These are phyloP conservation scores for Termitomyces titanicus DNA, from an alignment of 768 basidiomycete genomes.

Conservation along the genomic window DNA sequence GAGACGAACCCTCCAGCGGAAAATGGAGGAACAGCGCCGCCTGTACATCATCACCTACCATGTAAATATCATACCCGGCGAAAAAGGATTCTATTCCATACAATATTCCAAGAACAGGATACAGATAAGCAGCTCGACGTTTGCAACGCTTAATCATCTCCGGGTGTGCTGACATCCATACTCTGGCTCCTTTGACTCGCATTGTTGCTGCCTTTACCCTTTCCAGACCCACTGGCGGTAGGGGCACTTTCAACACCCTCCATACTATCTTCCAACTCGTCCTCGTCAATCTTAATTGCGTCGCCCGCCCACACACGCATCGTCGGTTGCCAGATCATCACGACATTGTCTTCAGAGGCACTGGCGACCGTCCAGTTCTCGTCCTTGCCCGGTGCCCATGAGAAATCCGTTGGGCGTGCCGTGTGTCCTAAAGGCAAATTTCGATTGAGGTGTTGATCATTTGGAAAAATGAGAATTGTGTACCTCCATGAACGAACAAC, in stretches of 20 bases:
- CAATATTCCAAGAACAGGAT: conserved; percentile 1
- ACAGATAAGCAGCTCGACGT: background rate
- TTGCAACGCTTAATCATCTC: conserved; percentile 41
- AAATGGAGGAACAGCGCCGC: conserved; percentile 4
- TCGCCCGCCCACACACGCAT: conserved; percentile 94
- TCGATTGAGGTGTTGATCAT: background rate
- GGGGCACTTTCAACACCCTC: conserved; percentile 58
- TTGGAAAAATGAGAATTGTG: conserved; percentile 19
- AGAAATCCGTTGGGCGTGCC: conserved; percentile 87
- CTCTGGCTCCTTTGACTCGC: conserved; percentile 52
- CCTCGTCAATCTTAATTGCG: conserved; percentile 77
- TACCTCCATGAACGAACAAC: conserved; percentile 93
- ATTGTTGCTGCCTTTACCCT: conserved; percentile 31
- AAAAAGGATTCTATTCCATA: background rate
- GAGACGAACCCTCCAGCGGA: background rate
- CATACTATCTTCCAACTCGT: conserved; percentile 83
- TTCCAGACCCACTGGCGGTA: conserved; percentile 20
- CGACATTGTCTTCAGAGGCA: conserved; percentile 94
- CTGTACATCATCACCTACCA: conserved; percentile 13
- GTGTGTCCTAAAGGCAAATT: conserved; percentile 62
- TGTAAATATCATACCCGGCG: conserved; percentile 12
- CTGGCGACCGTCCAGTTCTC: conserved; percentile 86
- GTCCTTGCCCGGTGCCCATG: conserved; percentile 83
- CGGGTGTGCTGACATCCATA: conserved; percentile 59
- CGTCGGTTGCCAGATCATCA: conserved; percentile 97